phyloP scores from a whole-genome alignment of 805 yeast genomes.

The Spathaspora sp. region DNA sequence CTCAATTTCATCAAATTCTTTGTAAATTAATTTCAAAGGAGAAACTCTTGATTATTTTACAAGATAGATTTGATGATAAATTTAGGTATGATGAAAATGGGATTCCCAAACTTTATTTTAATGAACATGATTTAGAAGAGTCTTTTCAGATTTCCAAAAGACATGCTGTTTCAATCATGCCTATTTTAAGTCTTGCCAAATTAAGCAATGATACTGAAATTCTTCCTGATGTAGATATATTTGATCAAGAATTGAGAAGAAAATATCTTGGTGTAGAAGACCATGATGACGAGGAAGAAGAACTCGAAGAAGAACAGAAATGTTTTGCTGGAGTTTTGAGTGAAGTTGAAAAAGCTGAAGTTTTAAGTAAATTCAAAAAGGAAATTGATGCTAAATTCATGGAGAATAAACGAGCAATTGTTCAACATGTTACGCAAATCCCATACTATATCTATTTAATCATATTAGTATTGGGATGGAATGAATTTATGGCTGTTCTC shows the following conservation, averaged over 20 bases:
- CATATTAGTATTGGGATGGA: constrained; percentile 84
- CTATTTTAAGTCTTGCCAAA: constrained; percentile 55
- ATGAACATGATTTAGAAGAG: constrained; percentile 66
- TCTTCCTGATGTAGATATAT: constrained; percentile 54
- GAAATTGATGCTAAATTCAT: constrained; percentile 76
- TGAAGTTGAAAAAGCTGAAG: constrained; percentile 52
- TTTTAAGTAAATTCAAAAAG: constrained; percentile 60
- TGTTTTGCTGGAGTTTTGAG: constrained; percentile 56
- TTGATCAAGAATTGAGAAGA: constrained; percentile 19
- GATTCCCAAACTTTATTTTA: constrained; percentile 78
- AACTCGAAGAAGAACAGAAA: constrained; percentile 25
- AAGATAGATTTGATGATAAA: constrained; percentile 75
- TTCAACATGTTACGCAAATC: constrained; percentile 71
- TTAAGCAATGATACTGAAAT: constrained; percentile 51
- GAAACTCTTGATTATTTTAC: constrained; percentile 57
- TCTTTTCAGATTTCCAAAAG: constrained; percentile 60
- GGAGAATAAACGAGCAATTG: constrained; percentile 85
- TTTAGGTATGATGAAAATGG: constrained; percentile 84
- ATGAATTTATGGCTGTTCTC: constrained; percentile 84
- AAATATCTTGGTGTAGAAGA: constrained; percentile 18
- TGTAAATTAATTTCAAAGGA: constrained; percentile 66
- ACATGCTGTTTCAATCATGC: constrained; percentile 53
- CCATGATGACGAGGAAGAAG: constrained; percentile 20
- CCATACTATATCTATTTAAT: constrained; percentile 80
- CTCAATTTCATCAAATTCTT: constrained; percentile 50